Conservation (phyloP, 2,329 filamentous ascomycete species). For the Aspergillus niger region DNA sequence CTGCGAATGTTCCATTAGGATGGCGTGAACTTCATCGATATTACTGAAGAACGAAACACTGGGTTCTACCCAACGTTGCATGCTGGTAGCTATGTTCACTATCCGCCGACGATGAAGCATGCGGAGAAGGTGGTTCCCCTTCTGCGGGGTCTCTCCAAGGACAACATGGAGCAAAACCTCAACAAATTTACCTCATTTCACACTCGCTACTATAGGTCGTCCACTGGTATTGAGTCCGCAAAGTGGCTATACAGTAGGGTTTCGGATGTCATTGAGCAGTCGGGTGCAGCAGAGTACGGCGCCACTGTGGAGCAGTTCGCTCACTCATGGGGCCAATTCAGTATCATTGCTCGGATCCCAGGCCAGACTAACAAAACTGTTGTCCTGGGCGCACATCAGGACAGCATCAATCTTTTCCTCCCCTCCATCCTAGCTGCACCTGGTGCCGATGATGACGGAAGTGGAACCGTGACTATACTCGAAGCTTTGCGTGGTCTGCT, state of each 20-base stretch:
- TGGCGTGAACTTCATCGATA: constrained; percentile 90
- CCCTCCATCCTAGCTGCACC: constrained; percentile 82
- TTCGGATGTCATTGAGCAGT: constrained; percentile 67
- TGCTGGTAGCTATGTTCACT: constrained; percentile 54
- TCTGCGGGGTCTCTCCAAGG: constrained; percentile 69
- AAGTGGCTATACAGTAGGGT: constrained; percentile 82
- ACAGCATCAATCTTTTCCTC: constrained; percentile 91
- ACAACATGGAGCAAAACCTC: constrained; percentile 75
- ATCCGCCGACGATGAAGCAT: constrained; percentile 66
- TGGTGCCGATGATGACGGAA: constrained; percentile 94
- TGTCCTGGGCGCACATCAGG: constrained; percentile 88
- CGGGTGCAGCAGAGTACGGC: constrained; percentile 67
- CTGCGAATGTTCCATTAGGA: constrained; percentile 53
- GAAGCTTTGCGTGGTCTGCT: constrained; percentile 85
- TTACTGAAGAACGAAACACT: constrained; percentile 67
- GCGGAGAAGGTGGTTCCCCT: constrained; percentile 69
- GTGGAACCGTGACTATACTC: constrained; percentile 89
- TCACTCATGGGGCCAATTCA: constrained; percentile 87
- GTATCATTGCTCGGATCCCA: constrained; percentile 87
- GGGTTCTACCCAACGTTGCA: constrained; percentile 58
- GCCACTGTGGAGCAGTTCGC: constrained; percentile 73
- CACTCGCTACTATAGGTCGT: constrained; percentile 61
- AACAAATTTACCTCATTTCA: constrained; percentile 65
- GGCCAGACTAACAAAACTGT: constrained; percentile 81
- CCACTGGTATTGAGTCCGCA: constrained; percentile 76